Conservation (phyloP, 495 filamentous ascomycete genomes). For the Talaromyces stipitatus region DNA sequence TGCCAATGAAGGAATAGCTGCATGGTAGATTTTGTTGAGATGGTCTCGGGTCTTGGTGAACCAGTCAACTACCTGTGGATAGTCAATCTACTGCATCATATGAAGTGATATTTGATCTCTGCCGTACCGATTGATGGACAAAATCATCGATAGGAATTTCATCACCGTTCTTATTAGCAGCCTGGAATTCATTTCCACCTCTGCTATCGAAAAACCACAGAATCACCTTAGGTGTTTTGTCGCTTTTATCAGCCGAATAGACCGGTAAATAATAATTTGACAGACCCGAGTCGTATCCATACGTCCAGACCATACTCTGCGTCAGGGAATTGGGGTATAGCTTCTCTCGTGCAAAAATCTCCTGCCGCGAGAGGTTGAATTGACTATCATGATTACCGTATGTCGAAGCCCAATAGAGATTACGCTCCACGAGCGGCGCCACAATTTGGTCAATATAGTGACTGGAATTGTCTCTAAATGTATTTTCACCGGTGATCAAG, state of each 20-base stretch:
- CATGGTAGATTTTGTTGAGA: conserved; percentile 31
- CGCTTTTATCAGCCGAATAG: conserved; percentile 24
- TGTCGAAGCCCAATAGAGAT: conserved; percentile 55
- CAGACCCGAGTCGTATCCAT: conserved; percentile 41
- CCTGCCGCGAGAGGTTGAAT: conserved; percentile 47
- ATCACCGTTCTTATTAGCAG: conserved; percentile 19
- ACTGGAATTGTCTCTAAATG: conserved; percentile 48
- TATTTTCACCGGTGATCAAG: conserved; percentile 63
- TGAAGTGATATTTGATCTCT: neutral
- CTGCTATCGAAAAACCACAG: conserved; percentile 74
- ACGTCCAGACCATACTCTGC: conserved; percentile 30
- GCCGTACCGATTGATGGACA: conserved; percentile 19
- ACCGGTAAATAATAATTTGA: conserved; percentile 63
- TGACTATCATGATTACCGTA: conserved; percentile 72
- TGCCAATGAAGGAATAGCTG: conserved; percentile 51
- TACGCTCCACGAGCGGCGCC: conserved; percentile 42
- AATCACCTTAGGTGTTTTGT: conserved; percentile 37
- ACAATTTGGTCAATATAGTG: conserved; percentile 57
- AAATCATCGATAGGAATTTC: conserved; percentile 30
- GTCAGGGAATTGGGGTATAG: conserved; percentile 48
- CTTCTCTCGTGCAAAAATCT: conserved; percentile 48
- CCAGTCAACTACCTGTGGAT: conserved; percentile 49
- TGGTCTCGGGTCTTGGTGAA: conserved; percentile 41
- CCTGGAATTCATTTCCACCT: conserved; percentile 50
- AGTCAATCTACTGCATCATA: conserved; percentile 14